Base-by-base conservation (phyloP, 345 rosid genomes). In the Physaria fendleri region DNA sequence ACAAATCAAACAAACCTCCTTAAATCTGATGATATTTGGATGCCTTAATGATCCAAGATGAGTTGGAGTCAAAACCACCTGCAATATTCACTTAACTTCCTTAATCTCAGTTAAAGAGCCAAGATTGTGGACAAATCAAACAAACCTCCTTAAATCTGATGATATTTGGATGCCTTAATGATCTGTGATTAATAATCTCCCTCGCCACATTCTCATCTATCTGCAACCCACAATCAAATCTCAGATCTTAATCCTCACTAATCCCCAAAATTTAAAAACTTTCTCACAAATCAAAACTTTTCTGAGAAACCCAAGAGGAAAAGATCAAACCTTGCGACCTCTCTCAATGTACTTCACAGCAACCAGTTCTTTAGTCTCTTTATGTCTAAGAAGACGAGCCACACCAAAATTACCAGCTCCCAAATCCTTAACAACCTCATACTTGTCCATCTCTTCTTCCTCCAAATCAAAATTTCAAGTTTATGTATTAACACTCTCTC, bases 361-460 rank as follows among this genome's bases (percentile, higher is more conserved):
- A 53, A 91, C 88, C 12, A 85, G 92, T 28, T 88, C 80, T 38
- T 81, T 79, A 1, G 96, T 91, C 40, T 88, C 93, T 60, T 84
- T 91, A 68, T 88, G 83, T 61, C 88, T 73, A 73, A 91, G 24
- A 16, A 91, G 96, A 76, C 95, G 85, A 47, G 98, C 95, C 17
- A 91, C 88, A 37, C 96, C 96, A 27, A 91, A 88, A 75, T 91
- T 91, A 5, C 98, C 96, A 59, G 88, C 79, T 71, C 98, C 98
- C 69, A 91, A 73, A 77, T 91, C 86, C 76, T 88, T 85, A 45
- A 91, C 87, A 38, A 79, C 73, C 56, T 91, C 87, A 70, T 91
- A 88, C 44, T 80, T 88, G 14, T 91, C 96, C 98, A 91, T 91
- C n/a, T n/a, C n/a, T n/a, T n/a, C n/a, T n/a, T n/a, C n/a, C n/a